Conservation (phyloP, 208 protist species). For the Leptomonas pyrrhocoris region DNA sequence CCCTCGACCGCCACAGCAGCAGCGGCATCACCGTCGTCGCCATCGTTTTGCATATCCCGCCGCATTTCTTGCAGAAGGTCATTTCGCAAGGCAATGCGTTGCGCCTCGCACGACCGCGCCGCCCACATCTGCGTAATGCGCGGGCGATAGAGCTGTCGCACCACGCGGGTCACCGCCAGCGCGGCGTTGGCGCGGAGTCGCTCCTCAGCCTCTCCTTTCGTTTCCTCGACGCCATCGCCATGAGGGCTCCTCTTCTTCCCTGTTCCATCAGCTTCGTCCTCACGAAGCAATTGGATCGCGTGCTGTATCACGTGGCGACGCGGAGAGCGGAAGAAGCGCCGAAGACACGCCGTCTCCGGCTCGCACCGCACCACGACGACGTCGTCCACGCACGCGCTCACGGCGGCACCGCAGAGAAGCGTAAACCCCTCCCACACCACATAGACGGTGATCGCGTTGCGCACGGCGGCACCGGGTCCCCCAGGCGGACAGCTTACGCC, state of each 20-base stretch:
- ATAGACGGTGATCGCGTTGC: conserved; percentile 13
- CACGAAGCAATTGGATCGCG: not conserved
- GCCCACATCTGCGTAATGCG: conserved; percentile 46
- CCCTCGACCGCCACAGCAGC: not conserved
- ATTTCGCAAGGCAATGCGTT: conserved; percentile 7
- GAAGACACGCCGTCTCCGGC: conserved; percentile 55
- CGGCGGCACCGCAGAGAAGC: conserved; percentile 33
- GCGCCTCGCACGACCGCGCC: conserved; percentile 23
- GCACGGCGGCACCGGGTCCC: no score
- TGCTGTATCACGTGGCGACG: conserved; percentile 34
- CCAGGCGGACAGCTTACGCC: no score
- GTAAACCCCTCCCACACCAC: conserved; percentile 66
- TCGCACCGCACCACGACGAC: conserved; percentile 44
- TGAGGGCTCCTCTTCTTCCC: not conserved
- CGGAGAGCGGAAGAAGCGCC: conserved; percentile 58
- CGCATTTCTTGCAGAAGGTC: conserved; percentile 17
- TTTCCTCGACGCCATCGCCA: not conserved
- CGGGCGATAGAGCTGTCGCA: conserved; percentile 24
- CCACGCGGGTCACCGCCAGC: conserved; percentile 12
- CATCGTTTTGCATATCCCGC: not conserved
- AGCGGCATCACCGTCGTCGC: not conserved
- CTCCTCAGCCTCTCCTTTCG: not conserved
- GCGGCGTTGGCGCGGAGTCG: not conserved
- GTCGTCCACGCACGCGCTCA: conserved; percentile 37
- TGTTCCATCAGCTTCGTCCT: not conserved